phyloP scores from a whole-genome alignment of 1,284 basidiomycete species.

The Trichosporon coremiiforme region DNA sequence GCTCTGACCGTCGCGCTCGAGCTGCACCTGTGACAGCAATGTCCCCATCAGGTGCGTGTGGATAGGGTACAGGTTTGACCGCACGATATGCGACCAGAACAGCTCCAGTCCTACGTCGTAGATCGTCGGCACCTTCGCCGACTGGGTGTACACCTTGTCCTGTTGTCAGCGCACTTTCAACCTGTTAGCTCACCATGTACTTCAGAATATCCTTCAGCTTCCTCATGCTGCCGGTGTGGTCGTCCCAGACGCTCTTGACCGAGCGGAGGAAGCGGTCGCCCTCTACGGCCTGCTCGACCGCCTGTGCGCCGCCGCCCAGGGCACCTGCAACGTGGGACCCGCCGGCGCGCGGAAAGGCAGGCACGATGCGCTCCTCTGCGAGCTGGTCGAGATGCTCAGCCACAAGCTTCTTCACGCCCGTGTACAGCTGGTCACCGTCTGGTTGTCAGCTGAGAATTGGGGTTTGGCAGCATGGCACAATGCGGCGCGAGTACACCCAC shows the following conservation, averaged over 20 bases:
- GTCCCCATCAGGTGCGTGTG: constrained; percentile 78
- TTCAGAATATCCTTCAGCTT: constrained; percentile 88
- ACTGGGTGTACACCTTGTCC: constrained; percentile 83
- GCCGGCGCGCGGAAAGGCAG: constrained; percentile 69
- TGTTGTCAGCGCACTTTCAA: constrained; percentile 50
- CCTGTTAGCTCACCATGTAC: constrained; percentile 77
- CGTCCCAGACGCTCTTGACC: constrained; percentile 85
- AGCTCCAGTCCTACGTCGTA: constrained; percentile 81
- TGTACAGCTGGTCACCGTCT: constrained; percentile 80
- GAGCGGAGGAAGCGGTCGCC: constrained; percentile 84
- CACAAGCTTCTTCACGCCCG: constrained; percentile 78
- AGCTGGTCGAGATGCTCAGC: constrained; percentile 79
- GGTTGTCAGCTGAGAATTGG: constrained; percentile 6
- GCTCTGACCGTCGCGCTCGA: constrained; percentile 86
- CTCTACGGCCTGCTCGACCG: constrained; percentile 60
- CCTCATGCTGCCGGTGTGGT: constrained; percentile 86
- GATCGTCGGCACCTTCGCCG: constrained; percentile 72
- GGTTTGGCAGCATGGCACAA: not conserved
- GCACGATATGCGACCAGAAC: constrained; percentile 80
- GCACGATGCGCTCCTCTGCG: constrained; percentile 74
- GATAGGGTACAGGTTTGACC: constrained; percentile 67
- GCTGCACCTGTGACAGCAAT: constrained; percentile 81
- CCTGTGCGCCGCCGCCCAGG: constrained; percentile 47
- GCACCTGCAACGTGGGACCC: constrained; percentile 46
- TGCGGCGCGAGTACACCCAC: constrained; percentile 35